Conservation (phyloP, 2,329 filamentous ascomycete species). For the Calycina herbarum region DNA sequence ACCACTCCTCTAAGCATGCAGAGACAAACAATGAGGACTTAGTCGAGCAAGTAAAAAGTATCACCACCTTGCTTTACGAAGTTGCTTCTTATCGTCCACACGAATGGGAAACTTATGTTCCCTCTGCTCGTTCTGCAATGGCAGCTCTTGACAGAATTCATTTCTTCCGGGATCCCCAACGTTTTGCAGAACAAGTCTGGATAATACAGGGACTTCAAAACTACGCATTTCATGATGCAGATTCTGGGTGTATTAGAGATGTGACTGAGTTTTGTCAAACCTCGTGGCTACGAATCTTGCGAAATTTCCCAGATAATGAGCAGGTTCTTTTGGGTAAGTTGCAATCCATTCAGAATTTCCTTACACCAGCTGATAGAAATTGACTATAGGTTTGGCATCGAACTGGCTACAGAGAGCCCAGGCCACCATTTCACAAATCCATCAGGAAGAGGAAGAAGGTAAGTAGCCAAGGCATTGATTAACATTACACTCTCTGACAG, state of each 20-base stretch:
- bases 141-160: conserved; percentile 41
- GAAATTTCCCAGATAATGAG: conserved; percentile 45
- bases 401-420: conserved; percentile 55
- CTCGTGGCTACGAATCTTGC: conserved; percentile 47
- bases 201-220: conserved; percentile 48
- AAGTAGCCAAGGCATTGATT: conserved; percentile 24
- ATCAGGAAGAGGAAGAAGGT: conserved; percentile 43
- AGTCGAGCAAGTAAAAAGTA: conserved; percentile 33
- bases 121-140: conserved; percentile 42
- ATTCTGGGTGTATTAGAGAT: conserved; percentile 46
- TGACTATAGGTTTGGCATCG: conserved; percentile 46
- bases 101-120: conserved; percentile 38
- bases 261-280: conserved; percentile 51
- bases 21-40: conserved; percentile 28
- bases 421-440: conserved; percentile 48
- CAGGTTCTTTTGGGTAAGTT: conserved; percentile 44
- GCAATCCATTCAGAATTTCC: not conserved
- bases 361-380: not conserved
- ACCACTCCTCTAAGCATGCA: conserved; percentile 18
- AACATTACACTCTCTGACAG: not conserved
- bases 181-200: conserved; percentile 42
- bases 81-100: conserved; percentile 28
- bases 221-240: conserved; percentile 50
- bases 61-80: conserved; percentile 31
- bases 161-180: conserved; percentile 40